Evolutionary conservation across 1,284 basidiomycete species (phyloP).

Genomic region (Cerioporus squamosus): DNA sequence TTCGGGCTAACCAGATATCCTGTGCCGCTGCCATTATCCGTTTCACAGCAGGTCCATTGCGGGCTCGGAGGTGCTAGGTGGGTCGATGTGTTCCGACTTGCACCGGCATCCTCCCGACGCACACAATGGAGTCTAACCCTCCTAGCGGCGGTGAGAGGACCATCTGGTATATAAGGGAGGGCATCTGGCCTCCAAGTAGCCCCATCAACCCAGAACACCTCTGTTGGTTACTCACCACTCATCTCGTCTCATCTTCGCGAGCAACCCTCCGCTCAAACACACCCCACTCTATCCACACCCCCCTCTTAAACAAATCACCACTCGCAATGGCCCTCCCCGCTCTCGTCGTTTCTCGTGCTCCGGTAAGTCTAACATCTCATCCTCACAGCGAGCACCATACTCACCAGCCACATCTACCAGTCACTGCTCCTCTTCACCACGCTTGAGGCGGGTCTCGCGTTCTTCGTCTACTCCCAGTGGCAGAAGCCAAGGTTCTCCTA

Average conservation of each 20-base stretch:
- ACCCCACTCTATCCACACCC: not conserved
- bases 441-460: constrained; percentile 29
- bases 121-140: too few relatives aligned
- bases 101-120: constrained; percentile 10
- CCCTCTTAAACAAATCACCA: constrained; percentile 9
- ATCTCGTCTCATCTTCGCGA: not conserved
- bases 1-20: not conserved
- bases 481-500: constrained; percentile 28
- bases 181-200: constrained; percentile 12
- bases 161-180: constrained; percentile 17
- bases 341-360: constrained; percentile 27
- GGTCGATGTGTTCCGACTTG: constrained; percentile 28
- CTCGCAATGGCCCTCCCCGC: constrained; percentile 24
- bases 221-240: constrained; percentile 7
- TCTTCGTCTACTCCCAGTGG: constrained; percentile 30
- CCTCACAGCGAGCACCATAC: not conserved
- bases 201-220: constrained; percentile 23
- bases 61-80: constrained; percentile 23
- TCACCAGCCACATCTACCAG: constrained; percentile 12
- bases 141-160: not conserved
- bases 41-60: constrained; percentile 9
- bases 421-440: constrained; percentile 30
- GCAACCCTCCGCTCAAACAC: not conserved
- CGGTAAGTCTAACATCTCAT: constrained; percentile 21
- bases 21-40: not conserved